A percentile compares a stretch with the other conserved stretches of the same genome.
These are phyloP conservation scores for Fusarium poae DNA, from an alignment of 2,329 filamentous ascomycete genomes.

Conservation along the genomic window DNA sequence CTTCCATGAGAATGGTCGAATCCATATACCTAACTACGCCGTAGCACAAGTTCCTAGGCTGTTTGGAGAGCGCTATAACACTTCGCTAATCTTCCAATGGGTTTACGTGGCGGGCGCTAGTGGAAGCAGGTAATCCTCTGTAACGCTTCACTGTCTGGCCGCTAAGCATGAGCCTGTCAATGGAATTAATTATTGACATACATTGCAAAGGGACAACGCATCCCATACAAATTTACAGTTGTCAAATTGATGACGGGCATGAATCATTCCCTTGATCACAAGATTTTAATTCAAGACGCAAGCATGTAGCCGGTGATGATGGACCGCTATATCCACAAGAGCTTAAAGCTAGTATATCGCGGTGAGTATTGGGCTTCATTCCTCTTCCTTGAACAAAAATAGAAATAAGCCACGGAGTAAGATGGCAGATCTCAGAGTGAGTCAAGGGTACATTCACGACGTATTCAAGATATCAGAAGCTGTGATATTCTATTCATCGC, in stretches of 20 bases:
- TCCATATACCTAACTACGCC: too few species aligned
- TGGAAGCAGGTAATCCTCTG: too few species aligned
- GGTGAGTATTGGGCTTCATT: conserved; percentile 75
- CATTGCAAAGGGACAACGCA: neutral
- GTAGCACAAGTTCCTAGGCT: too few species aligned
- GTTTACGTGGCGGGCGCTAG: too few species aligned
- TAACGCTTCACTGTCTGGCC: too few species aligned
- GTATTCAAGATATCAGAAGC: neutral
- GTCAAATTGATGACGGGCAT: too few species aligned
- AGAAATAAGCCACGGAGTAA: conserved; percentile 78
- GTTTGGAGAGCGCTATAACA: too few species aligned
- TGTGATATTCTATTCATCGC: neutral
- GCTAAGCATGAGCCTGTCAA: too few species aligned
- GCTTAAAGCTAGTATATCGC: conserved; percentile 64
- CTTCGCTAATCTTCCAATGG: too few species aligned
- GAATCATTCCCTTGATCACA: too few species aligned
- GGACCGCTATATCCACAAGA: conserved; percentile 76
- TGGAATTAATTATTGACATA: too few species aligned
- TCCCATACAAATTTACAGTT: neutral
- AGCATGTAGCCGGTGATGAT: conserved; percentile 72
- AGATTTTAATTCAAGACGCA: neutral
- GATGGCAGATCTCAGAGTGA: conserved; percentile 84
- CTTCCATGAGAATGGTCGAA: too few species aligned
- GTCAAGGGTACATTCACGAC: conserved; percentile 68
- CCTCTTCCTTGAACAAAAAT: conserved; percentile 77